These are phyloP conservation scores for Fusarium protoensiforme DNA, from an alignment of 2,329 filamentous ascomycete genomes.

Conservation along the genomic window DNA sequence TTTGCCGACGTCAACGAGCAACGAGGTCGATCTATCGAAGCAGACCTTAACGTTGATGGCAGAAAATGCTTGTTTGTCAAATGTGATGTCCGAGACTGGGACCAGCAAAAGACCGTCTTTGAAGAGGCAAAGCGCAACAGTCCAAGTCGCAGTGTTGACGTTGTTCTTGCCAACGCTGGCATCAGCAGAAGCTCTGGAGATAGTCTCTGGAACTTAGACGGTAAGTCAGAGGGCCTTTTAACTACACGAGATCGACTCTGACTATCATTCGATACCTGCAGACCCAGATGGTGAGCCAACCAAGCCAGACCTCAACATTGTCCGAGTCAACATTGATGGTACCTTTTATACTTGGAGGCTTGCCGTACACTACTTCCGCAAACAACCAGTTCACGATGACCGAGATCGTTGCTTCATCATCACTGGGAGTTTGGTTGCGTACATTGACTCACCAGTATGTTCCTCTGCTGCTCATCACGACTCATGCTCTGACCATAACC, in stretches of 20 bases:
- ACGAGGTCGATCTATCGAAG: conserved; percentile 46
- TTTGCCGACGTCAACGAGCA: conserved; percentile 52
- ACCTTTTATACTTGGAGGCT: conserved; percentile 59
- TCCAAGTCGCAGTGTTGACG: conserved; percentile 53
- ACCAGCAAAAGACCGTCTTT: conserved; percentile 55
- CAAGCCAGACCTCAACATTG: conserved; percentile 55
- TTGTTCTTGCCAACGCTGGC: conserved; percentile 61
- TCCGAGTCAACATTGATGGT: conserved; percentile 55
- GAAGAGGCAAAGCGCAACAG: conserved; percentile 51
- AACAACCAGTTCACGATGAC: conserved; percentile 50
- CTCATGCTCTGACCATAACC: not conserved
- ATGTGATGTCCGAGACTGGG: conserved; percentile 57
- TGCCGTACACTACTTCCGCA: conserved; percentile 58
- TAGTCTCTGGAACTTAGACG: conserved; percentile 52
- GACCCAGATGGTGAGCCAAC: conserved; percentile 33
- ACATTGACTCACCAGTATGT: conserved; percentile 55
- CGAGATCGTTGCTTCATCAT: conserved; percentile 61
- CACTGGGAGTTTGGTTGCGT: conserved; percentile 59
- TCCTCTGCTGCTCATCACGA: not conserved
- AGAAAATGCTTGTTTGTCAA: conserved; percentile 48
- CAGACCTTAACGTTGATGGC: conserved; percentile 44
- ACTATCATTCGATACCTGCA: not conserved
- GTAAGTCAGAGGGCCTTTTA: conserved; percentile 27
- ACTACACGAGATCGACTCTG: not conserved
- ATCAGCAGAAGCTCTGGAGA: conserved; percentile 51